Evolutionary conservation across 208 protist genomes (phyloP).

Genomic region (Acanthamoeba royreba): DNA sequence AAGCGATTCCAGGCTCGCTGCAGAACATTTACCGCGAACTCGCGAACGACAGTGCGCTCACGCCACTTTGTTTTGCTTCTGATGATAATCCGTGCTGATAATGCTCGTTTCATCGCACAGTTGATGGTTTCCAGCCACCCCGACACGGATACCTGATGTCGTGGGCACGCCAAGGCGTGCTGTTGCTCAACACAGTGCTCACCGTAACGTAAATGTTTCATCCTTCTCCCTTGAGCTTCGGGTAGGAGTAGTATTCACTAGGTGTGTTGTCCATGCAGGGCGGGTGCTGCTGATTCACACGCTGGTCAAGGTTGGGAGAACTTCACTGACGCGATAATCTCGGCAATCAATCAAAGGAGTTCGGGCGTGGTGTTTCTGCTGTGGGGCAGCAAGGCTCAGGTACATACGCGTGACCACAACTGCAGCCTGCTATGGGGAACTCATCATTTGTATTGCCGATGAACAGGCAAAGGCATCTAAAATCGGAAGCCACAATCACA

Average conservation of each 20-base stretch:
- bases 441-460: not conserved
- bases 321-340: constrained; percentile 32
- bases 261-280: too few species aligned
- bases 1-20: not conserved
- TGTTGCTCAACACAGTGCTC: constrained; percentile 35
- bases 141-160: not conserved
- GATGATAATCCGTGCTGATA: not conserved
- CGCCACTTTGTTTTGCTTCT: not conserved
- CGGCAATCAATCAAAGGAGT: not conserved
- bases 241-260: too few species aligned
- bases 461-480: not conserved
- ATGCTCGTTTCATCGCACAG: not conserved
- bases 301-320: not conserved
- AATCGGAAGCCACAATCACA: not conserved
- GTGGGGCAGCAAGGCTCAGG: not conserved
- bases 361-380: constrained; percentile 34
- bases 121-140: not conserved
- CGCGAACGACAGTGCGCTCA: not conserved
- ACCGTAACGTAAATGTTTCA: not conserved
- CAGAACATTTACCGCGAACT: constrained; percentile 6
- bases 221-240: not conserved
- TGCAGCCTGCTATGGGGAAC: too few species aligned
- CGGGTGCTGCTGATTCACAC: not conserved
- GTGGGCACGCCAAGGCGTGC: constrained; percentile 27
- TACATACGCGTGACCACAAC: too few species aligned